Base-by-base conservation (phyloP, 1,284 basidiomycete species). In the Ganoderma meredithae region DNA sequence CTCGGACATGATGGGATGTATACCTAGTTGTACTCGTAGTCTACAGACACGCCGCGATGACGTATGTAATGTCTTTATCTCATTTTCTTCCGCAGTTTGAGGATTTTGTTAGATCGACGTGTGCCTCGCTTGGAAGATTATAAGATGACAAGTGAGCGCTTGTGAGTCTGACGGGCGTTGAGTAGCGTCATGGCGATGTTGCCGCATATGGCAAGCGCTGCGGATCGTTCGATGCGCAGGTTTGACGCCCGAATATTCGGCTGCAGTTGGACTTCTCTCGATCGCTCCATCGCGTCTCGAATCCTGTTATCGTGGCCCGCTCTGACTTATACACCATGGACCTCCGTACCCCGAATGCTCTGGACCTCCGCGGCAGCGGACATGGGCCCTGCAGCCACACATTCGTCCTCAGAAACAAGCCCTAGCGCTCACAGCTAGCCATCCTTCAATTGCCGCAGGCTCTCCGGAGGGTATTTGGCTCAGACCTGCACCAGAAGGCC, bases 131-230 rank as follows among this genome's bases (percentile, higher is more conserved):
- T 13, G 43, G 19, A 36, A 36, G 47, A 4, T 31, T 5, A 31
- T 31, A 60, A 41, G 36, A 1, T 8, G 36, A n/a, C 25, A 17
- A 6, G 31, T 3, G 5, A 10, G 47, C 47, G 22, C 47, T 49
- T 25, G 47, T 52, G n/a, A n/a, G n/a, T n/a, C n/a, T n/a, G 47
- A 25, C 47, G 22, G 49, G 49, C 52, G 25, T 49, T 15, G 22
- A 36, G 63, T 59, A 58, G 33, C 17, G 33, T 65, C 49, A 65
- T 43, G 65, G 49, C 59, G 52, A 60, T 36, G 60, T 33, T 62
- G 17, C 65, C 65, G 19, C 27, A 56, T 44, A 56, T 36, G 60
- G 65, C 27, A 66, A 13, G 65, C n/a, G 60, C 65, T 61, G 60
- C 56, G 53, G 60, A 66, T 66, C 65, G 52, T 36, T 36, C 65